phyloP scores from a whole-genome alignment of 139 green algal genomes.

The Micractinium sp. region DNA sequence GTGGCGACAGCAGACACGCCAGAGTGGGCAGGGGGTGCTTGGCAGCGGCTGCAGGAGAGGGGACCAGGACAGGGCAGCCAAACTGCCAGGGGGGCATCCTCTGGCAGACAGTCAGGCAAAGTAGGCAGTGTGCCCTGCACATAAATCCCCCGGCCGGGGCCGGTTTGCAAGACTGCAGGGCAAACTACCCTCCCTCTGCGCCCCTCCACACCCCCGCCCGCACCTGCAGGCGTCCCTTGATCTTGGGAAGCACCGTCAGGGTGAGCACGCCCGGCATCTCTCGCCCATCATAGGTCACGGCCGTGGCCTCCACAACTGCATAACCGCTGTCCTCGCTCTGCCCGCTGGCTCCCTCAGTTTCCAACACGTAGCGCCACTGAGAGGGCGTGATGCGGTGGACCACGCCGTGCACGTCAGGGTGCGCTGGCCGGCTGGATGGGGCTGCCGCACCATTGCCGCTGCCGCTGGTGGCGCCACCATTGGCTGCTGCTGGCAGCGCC shows the following conservation, averaged over 20 bases:
- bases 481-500: not conserved
- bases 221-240: constrained; percentile 7
- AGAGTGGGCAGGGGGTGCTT: too few relatives aligned
- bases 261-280: constrained; percentile 10
- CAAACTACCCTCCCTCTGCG: too few relatives aligned
- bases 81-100: too few relatives aligned
- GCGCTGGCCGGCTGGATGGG: not conserved
- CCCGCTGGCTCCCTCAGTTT: constrained; percentile 33
- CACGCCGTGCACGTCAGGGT: constrained; percentile 33
- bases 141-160: too few relatives aligned
- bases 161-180: too few relatives aligned
- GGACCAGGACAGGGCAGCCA: too few relatives aligned
- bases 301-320: not conserved
- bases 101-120: too few relatives aligned
- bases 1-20: not conserved
- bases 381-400: constrained; percentile 27
- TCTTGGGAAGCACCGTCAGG: not conserved
- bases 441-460: not conserved
- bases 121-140: too few relatives aligned
- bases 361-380: constrained; percentile 25
- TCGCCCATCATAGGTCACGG: constrained; percentile 23
- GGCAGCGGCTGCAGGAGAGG: too few relatives aligned
- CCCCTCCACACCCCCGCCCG: too few relatives aligned
- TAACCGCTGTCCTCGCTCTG: constrained; percentile 6
- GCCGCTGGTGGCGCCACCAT: not conserved